These are phyloP conservation scores for Podospora pseudopauciseta DNA, from an alignment of 495 filamentous ascomycete genomes.

Conservation along the genomic window DNA sequence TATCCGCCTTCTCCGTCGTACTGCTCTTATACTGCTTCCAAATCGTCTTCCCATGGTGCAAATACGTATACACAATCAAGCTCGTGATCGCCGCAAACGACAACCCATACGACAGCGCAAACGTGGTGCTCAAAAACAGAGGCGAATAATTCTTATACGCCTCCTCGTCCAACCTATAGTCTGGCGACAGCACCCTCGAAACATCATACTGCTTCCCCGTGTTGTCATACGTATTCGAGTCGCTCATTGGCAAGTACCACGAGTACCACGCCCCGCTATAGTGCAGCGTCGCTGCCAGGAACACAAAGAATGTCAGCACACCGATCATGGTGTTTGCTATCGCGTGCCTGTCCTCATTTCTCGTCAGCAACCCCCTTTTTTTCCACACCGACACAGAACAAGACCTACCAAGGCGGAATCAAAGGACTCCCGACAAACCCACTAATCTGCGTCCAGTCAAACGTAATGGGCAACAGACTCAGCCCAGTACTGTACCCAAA, in stretches of 20 bases:
- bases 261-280: slow-evolving; percentile 67
- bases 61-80: slow-evolving; percentile 60
- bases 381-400: background rate
- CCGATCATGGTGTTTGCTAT: slow-evolving; percentile 62
- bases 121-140: slow-evolving; percentile 60
- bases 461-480: slow-evolving; percentile 57
- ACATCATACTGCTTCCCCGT: slow-evolving; percentile 56
- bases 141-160: slow-evolving; percentile 61
- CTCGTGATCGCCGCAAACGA: slow-evolving; percentile 68
- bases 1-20: slow-evolving; percentile 55
- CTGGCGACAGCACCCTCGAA: slow-evolving; percentile 47
- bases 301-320: slow-evolving; percentile 53
- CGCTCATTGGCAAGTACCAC: slow-evolving; percentile 55
- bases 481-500: slow-evolving; percentile 64
- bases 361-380: slow-evolving; percentile 6
- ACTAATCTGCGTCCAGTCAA: slow-evolving; percentile 63
- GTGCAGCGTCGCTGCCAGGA: slow-evolving; percentile 49
- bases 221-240: slow-evolving; percentile 60
- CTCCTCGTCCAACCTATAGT: slow-evolving; percentile 50
- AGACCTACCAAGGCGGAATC: slow-evolving; percentile 53
- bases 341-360: slow-evolving; percentile 36
- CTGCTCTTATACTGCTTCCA: slow-evolving; percentile 57
- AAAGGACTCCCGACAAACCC: slow-evolving; percentile 57
- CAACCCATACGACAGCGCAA: slow-evolving; percentile 62
- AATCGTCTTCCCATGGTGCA: slow-evolving; percentile 63